phyloP scores from a whole-genome alignment of 306 rosid genomes.

The Pyrus communis region DNA sequence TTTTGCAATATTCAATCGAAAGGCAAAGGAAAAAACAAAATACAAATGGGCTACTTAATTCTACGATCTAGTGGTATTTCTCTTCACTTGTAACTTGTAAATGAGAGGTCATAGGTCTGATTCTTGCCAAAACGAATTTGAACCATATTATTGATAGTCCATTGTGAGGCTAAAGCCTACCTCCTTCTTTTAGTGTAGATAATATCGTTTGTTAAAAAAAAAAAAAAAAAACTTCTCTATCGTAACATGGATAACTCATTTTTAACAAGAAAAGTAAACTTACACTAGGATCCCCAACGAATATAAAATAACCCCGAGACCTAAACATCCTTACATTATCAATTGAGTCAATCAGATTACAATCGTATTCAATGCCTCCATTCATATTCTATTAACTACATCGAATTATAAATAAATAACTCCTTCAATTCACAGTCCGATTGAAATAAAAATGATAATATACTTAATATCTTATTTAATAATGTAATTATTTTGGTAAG shows the following conservation, averaged over 20 bases:
- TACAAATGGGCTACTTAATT: neutral
- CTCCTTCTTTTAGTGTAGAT: too few species aligned
- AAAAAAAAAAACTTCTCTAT: neutral
- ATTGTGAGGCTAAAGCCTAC: too few species aligned
- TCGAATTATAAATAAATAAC: neutral
- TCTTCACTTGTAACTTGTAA: too few species aligned
- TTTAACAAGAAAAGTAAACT: too few species aligned
- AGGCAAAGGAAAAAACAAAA: neutral
- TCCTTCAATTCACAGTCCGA: too few species aligned
- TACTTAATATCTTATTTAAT: neutral
- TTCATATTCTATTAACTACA: neutral
- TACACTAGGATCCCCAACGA: too few species aligned
- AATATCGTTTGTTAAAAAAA: too few species aligned
- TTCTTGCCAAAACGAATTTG: too few species aligned
- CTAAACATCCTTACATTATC: neutral
- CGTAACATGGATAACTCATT: neutral
- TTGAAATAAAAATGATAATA: neutral
- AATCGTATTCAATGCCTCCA: neutral
- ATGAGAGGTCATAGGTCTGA: accelerated
- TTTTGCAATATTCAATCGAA: neutral
- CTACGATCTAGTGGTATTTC: too few species aligned
- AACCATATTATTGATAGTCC: too few species aligned
- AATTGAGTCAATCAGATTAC: neutral
- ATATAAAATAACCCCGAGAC: neutral
- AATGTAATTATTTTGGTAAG: neutral